Evolutionary conservation across 106 monocot species (phyloP), one percentile per base, ranked within the genome.

Genomic region (Narthecium ossifragum): DNA sequence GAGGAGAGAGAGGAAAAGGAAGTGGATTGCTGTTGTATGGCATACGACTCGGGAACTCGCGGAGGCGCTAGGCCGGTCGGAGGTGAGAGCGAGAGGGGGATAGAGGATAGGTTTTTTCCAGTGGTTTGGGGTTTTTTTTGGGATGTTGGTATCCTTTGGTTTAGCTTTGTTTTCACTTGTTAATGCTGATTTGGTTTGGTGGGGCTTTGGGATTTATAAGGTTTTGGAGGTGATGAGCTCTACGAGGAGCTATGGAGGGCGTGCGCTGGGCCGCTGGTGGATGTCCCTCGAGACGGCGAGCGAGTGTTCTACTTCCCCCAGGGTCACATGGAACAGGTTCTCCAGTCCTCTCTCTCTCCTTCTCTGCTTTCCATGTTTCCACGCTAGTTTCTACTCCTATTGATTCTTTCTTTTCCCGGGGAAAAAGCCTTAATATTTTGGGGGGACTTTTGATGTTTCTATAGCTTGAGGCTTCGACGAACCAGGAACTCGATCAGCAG

Each of bases 271-370:
- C 64, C 82, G 53, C 59, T 77, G 51, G 77, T 82, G 51, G 82
- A 77, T 41, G 48, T 82, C 28, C 82, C 82, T 6, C 45, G 24
- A 6, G 18, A 5, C 10, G 66, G 49, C 9, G 69, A 73, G 56
- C 64, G 46, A 27, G 77, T 77, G 8, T 76, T 69, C 63, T 82
- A 82, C 64, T 82, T 82, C 60, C 69, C 82, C 13, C 82, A 82
- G 46, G 82, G 82, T 8, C 82, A 82, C 55, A 73, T 82, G 77
- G 82, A 82, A 61, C 82, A 82, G 82, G 82, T 82, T 15, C 14
- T 43, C 12, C 1, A 55, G 34, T 39, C 0, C 12, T 6, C 4
- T 43, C n/a, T 27, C 20, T 43, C 15, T 45, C 23, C 26, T 27
- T 15, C 27, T 51, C 38, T 26, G n/a, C 4, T 43, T 15, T 25